Percentiles rank a stretch among this genome's conserved stretches.
phyloP scores from a whole-genome alignment of 2,329 filamentous ascomycete genomes.

The Microcyclospora tardicrescens region DNA sequence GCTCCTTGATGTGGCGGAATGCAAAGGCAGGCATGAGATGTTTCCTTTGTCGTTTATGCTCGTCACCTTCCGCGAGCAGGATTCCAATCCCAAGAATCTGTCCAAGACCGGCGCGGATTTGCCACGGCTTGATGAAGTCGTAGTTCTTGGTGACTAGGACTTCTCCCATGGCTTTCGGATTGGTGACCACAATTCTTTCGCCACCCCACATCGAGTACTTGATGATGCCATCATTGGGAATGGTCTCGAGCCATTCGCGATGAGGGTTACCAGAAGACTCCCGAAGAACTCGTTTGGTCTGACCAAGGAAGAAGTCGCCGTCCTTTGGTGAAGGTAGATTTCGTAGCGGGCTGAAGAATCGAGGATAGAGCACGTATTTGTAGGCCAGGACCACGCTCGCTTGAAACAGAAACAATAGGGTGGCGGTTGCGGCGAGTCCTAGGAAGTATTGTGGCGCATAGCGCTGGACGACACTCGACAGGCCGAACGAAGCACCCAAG shows the following conservation, averaged over 20 bases:
- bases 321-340: conserved; percentile 43
- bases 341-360: conserved; percentile 44
- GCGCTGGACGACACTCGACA: conserved; percentile 1
- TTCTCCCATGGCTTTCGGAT: conserved; percentile 35
- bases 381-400: conserved; percentile 27
- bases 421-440: conserved; percentile 26
- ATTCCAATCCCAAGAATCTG: conserved; percentile 58
- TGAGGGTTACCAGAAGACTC: conserved; percentile 33
- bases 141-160: conserved; percentile 39
- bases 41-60: conserved; percentile 55
- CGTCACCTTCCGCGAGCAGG: conserved; percentile 76
- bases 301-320: conserved; percentile 28
- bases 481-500: neutral
- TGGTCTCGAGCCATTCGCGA: conserved; percentile 37
- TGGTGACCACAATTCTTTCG: conserved; percentile 33
- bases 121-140: conserved; percentile 36
- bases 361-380: conserved; percentile 42
- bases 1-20: conserved; percentile 38
- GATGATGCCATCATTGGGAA: conserved; percentile 44
- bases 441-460: conserved; percentile 10
- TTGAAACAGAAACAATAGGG: conserved; percentile 28
- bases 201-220: conserved; percentile 37
- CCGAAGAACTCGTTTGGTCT: conserved; percentile 29
- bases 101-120: conserved; percentile 41
- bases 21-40: conserved; percentile 37